These are phyloP conservation scores for Inga laurina DNA, from an alignment of 306 rosid genomes.

Conservation along the genomic window DNA sequence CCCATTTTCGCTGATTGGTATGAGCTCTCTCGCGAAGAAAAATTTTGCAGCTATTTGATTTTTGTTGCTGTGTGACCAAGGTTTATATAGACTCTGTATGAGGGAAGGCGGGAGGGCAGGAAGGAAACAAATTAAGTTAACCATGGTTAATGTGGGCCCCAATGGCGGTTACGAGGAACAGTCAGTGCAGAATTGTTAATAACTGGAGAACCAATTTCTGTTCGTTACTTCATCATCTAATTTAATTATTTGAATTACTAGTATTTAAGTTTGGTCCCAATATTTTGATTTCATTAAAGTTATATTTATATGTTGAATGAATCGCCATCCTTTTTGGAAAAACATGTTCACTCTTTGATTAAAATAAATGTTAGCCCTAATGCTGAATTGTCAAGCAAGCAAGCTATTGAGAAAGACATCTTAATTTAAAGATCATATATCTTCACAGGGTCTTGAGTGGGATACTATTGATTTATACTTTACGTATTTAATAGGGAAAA, in stretches of 20 bases:
- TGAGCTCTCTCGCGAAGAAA: no score
- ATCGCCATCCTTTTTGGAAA: background rate
- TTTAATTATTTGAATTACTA: background rate
- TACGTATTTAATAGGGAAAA: no score
- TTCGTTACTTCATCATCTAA: background rate
- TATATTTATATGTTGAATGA: no score
- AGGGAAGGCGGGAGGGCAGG: background rate
- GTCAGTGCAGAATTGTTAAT: background rate
- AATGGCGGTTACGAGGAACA: constrained; percentile 28
- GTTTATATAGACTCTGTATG: constrained; percentile 15
- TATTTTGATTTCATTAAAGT: background rate
- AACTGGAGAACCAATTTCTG: background rate
- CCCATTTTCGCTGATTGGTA: constrained; percentile 44
- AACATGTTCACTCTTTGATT: background rate
- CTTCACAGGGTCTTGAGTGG: background rate
- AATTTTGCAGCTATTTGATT: background rate
- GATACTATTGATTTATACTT: background rate
- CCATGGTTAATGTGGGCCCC: constrained; percentile 45
- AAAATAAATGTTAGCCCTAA: background rate
- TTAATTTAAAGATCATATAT: background rate
- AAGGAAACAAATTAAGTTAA: constrained; percentile 49
- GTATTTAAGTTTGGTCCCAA: background rate
- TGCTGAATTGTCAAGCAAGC: background rate
- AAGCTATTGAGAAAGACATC: background rate
- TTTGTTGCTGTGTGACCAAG: constrained; percentile 25